Conservation (phyloP, 805 yeast genomes). For the Lachancea kluyveri region DNA sequence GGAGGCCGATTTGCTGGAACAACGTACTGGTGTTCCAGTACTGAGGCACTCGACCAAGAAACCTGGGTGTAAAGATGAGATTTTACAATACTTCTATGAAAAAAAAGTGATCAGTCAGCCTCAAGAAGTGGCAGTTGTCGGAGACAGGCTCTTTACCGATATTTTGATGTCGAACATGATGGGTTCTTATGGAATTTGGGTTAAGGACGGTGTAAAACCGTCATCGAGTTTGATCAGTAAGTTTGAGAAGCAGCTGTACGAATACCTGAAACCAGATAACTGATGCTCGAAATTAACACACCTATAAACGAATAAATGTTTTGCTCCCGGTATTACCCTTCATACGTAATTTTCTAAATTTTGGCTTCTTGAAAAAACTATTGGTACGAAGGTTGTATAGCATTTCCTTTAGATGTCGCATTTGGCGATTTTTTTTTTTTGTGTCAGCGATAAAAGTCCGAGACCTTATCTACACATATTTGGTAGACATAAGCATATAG, state of each 20-base stretch:
- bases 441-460: too few relatives aligned
- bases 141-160: slow-evolving; percentile 90
- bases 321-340: too few relatives aligned
- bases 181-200: slow-evolving; percentile 85
- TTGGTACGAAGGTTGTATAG: too few relatives aligned
- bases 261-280: slow-evolving; percentile 4
- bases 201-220: slow-evolving; percentile 60
- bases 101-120: slow-evolving; percentile 43
- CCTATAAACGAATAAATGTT: too few relatives aligned
- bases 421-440: too few relatives aligned
- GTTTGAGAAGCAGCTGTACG: slow-evolving; percentile 6
- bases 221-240: slow-evolving; percentile 4
- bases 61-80: slow-evolving; percentile 73
- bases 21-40: slow-evolving; percentile 60
- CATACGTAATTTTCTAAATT: too few relatives aligned
- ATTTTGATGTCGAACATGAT: slow-evolving; percentile 89
- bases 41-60: slow-evolving; percentile 69
- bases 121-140: slow-evolving; percentile 73
- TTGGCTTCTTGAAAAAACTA: too few relatives aligned
- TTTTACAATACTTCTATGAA: slow-evolving; percentile 49
- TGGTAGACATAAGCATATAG: too few relatives aligned
- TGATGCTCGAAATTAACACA: not conserved
- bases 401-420: too few relatives aligned
- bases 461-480: too few relatives aligned
- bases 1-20: slow-evolving; percentile 60